phyloP scores from a whole-genome alignment of 495 filamentous ascomycete species.

The Annulohypoxylon stygium region DNA sequence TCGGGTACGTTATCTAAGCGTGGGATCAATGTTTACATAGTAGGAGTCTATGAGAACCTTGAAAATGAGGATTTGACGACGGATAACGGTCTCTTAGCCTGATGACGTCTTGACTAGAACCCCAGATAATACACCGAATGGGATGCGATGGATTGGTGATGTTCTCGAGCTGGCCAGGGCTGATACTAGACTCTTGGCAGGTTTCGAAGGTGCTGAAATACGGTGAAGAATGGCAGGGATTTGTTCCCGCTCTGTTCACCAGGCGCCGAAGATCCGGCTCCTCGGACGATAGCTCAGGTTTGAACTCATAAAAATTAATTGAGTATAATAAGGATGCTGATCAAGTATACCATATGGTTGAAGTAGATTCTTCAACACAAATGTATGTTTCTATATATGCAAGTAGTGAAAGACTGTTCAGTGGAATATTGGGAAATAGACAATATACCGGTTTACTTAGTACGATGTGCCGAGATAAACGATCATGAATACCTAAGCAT shows the following conservation, averaged over 20 bases:
- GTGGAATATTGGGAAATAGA: background rate
- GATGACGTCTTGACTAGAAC: background rate
- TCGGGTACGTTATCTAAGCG: conserved; percentile 24
- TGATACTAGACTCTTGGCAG: conserved; percentile 37
- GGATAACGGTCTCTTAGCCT: background rate
- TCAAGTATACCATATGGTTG: background rate
- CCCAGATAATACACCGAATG: conserved; percentile 11
- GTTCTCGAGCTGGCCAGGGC: conserved; percentile 26
- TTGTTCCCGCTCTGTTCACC: conserved; percentile 15
- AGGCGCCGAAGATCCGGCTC: conserved; percentile 35
- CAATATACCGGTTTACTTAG: no score
- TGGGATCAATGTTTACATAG: background rate
- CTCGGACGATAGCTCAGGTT: conserved; percentile 13
- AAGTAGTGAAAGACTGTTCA: background rate
- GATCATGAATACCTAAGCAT: no score
- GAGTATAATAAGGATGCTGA: background rate
- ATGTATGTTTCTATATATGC: background rate
- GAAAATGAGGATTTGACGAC: conserved; percentile 17
- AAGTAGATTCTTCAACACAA: background rate
- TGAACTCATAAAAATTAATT: background rate
- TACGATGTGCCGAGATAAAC: no score
- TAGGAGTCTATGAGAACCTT: background rate
- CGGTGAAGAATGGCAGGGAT: conserved; percentile 26
- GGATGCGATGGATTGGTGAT: conserved; percentile 31
- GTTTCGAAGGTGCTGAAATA: conserved; percentile 40